Conservation (phyloP, 768 basidiomycete genomes). For the Lactarius psammicola region DNA sequence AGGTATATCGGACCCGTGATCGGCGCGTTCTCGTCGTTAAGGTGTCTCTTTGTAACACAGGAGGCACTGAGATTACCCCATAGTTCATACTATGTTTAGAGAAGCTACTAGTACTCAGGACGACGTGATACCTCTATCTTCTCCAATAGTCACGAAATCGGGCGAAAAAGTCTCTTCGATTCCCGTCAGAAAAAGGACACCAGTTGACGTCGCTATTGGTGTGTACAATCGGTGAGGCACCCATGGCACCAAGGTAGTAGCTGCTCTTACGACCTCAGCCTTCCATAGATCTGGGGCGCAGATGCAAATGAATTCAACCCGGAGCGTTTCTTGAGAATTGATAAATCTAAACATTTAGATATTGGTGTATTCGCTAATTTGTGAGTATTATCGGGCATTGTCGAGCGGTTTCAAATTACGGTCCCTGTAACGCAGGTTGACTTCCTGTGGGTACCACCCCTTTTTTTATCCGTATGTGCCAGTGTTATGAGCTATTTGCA, state of each 20-base stretch:
- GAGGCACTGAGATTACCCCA: constrained; percentile 16
- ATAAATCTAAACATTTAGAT: neutral
- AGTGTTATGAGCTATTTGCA: neutral
- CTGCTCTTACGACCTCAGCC: neutral
- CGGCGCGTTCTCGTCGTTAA: neutral
- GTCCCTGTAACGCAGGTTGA: constrained; percentile 1
- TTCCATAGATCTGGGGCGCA: constrained; percentile 10
- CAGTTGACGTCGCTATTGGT: neutral
- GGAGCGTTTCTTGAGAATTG: constrained; percentile 8
- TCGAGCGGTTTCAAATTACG: neutral
- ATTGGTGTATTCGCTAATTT: constrained; percentile 5
- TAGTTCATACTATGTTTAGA: constrained; percentile 10
- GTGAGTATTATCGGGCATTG: neutral
- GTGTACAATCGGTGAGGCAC: constrained; percentile 13
- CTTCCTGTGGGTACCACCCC: neutral
- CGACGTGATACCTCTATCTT: constrained; percentile 29
- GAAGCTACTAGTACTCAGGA: constrained; percentile 27
- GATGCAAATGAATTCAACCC: constrained; percentile 13
- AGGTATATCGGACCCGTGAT: neutral
- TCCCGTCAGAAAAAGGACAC: constrained; percentile 10
- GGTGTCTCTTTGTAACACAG: neutral
- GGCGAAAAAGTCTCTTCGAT: constrained; percentile 9
- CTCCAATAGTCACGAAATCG: constrained; percentile 8
- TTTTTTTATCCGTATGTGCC: neutral
- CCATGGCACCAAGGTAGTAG: neutral